Conservation (phyloP, 2,329 filamentous ascomycete species). For the Apiospora aurea region DNA sequence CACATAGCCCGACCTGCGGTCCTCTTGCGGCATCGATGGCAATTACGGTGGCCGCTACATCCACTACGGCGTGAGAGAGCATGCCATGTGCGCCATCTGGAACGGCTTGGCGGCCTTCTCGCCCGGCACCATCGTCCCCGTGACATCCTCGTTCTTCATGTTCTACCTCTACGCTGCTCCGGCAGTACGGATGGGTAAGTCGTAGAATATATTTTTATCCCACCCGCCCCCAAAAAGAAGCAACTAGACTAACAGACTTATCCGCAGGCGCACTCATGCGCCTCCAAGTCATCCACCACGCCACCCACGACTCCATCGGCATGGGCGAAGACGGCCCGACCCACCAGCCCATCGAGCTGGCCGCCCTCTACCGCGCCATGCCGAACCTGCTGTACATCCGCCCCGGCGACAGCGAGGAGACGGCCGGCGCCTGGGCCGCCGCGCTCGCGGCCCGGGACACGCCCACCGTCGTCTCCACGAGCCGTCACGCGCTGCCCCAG, state of each 20-base stretch:
- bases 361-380: conserved; percentile 60
- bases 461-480: conserved; percentile 53
- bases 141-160: conserved; percentile 64
- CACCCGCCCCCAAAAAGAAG: background rate
- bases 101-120: conserved; percentile 66
- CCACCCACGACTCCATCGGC: conserved; percentile 62
- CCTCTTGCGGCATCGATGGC: conserved; percentile 33
- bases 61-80: conserved; percentile 67
- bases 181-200: conserved; percentile 56
- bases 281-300: conserved; percentile 58
- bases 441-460: conserved; percentile 45
- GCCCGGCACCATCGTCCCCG: conserved; percentile 57
- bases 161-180: conserved; percentile 60
- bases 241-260: background rate
- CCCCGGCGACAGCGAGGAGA: conserved; percentile 60
- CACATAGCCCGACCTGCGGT: conserved; percentile 32
- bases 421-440: conserved; percentile 51
- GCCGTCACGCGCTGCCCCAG: conserved; percentile 49
- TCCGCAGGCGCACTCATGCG: conserved; percentile 50
- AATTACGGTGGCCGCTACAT: conserved; percentile 28
- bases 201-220: too few species aligned
- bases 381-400: conserved; percentile 61
- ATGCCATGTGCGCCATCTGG: conserved; percentile 65
- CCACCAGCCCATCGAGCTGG: conserved; percentile 61
- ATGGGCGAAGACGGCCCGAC: conserved; percentile 63